Evolutionary conservation across 1,139 yeast genomes (phyloP), one percentile per base, ranked within the genome.

Genomic region (Pichia sp.): DNA sequence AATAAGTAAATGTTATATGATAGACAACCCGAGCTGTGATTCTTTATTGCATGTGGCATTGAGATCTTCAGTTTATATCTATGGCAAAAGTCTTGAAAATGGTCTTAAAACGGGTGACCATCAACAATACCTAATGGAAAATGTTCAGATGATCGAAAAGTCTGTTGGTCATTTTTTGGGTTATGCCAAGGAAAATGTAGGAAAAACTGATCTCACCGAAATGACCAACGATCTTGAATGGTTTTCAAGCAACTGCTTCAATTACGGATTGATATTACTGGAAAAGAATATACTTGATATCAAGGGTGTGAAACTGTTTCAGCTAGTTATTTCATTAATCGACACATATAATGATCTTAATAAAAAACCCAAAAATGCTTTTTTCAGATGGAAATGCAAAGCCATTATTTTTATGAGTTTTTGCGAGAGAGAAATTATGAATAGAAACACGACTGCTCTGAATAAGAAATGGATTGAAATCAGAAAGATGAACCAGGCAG

Each of bases 1-100:
- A 9, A 54, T 64, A 41, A 54, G 56, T 18, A 57, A 55, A 19
- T 49, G 61, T 7, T 41, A 52, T 9, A 13, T 8, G n/a, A 25
- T 36, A 10, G 31, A 16, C 22, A 18, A 19, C 12, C 42, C 42
- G 3, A 50, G 55, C 4, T 44, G 52, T 6, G 50, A 53, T 1
- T 43, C 62, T 1, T 52, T 66, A 0, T 46, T 64, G 6, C 56
- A 63, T 3, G 49, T 59, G 7, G 60, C 66, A 1, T 53, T 66
- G 30, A 54, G 64, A 34, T 57, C 60, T 8, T 63, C 62, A 10
- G 53, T 66, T 18, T 60, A 62, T 43, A 52, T 66, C 42, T 59
- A 59, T 25, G 44, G 60, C n/a, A 62, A 59, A 36, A 59, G 58
- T 26, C 30, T 53, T 41, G 59, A 49, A 22, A 41, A 21, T 3